Evolutionary conservation across 331 rosid species (phyloP), one percentile per base, ranked within the genome.

Genomic region (Cydonia oblonga): DNA sequence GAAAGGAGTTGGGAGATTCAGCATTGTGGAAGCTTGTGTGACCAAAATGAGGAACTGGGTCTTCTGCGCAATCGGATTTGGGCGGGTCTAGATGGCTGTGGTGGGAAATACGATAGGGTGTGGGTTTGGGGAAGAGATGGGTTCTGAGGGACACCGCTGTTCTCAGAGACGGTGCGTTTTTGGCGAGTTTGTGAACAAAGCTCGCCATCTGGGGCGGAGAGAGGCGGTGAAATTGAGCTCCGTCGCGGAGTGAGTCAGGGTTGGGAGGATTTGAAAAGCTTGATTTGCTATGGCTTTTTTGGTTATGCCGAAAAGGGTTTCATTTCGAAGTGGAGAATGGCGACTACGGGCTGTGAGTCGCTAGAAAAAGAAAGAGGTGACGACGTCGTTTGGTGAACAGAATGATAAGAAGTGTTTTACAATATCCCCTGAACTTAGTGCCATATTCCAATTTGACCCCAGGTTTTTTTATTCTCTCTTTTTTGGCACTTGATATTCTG

Each of bases 121-220:
- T 35, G 28, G 77, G 67, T 35, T 15, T 54, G 29, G 69, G 69
- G 9, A 44, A 59, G 26, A 64, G 32, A 64, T 61, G 81, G 73
- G 71, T 38, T n/a, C 49, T 70, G 52, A 74, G 68, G 0, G 74
- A 67, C 8, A 80, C 38, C 59, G 78, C 20, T 53, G 59, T 32
- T 68, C 79, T 77, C 9, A 75, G n/a, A 4, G 78, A 57, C 9
- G 73, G 61, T 5, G 68, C 53, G 67, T 46, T 72, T 64, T 60
- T 85, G 59, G 77, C 25, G 30, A 85, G 69, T 51, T 63, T 77
- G 70, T 66, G 84, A 5, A 74, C n/a, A 12, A 80, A 74, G 59
- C 40, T 79, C 54, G 80, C 81, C 85, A 85, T 85, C 71, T 24
- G 24, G 16, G 61, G 1, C 23, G 22, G 51, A 71, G 42, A 64